Evolutionary conservation across 2,329 filamentous ascomycete species (phyloP).

Genomic region (Sarocladiaceae sp.): DNA sequence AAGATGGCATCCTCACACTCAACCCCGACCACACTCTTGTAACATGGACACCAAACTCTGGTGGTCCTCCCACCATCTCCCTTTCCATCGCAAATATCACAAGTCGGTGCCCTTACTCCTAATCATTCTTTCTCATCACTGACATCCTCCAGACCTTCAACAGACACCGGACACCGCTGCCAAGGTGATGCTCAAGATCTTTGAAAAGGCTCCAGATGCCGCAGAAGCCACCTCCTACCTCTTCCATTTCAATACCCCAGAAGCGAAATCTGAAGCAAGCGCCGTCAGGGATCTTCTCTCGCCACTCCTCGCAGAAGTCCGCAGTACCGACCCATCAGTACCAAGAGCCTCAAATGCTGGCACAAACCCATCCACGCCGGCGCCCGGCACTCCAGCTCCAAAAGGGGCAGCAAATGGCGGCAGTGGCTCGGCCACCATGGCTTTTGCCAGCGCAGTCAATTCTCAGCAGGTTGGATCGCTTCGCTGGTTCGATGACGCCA

Average conservation of each 20-base stretch:
- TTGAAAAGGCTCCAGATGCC: constrained; percentile 59
- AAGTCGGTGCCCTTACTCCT: constrained; percentile 49
- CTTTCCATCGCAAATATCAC: constrained; percentile 72
- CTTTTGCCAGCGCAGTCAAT: constrained; percentile 65
- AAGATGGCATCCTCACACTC: constrained; percentile 77
- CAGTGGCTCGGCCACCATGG: constrained; percentile 63
- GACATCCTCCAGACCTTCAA: constrained; percentile 64
- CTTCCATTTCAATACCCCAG: constrained; percentile 80
- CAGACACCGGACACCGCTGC: constrained; percentile 83
- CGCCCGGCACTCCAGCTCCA: constrained; percentile 18
- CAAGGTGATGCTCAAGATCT: constrained; percentile 92
- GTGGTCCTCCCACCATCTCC: constrained; percentile 58
- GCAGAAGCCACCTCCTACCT: constrained; percentile 64
- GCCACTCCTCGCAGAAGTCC: constrained; percentile 64
- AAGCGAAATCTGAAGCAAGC: constrained; percentile 78
- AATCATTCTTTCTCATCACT: background rate
- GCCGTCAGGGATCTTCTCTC: constrained; percentile 77
- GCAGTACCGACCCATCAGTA: constrained; percentile 46
- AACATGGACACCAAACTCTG: constrained; percentile 70
- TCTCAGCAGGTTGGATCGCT: constrained; percentile 44
- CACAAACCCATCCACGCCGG: constrained; percentile 15
- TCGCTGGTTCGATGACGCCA: constrained; percentile 73
- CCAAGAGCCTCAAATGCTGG: constrained; percentile 37
- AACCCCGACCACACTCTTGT: constrained; percentile 67
- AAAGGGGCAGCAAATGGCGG: constrained; percentile 19